phyloP scores from a whole-genome alignment of 352 stramenopile genomes.

The Globisporangium viniferum region DNA sequence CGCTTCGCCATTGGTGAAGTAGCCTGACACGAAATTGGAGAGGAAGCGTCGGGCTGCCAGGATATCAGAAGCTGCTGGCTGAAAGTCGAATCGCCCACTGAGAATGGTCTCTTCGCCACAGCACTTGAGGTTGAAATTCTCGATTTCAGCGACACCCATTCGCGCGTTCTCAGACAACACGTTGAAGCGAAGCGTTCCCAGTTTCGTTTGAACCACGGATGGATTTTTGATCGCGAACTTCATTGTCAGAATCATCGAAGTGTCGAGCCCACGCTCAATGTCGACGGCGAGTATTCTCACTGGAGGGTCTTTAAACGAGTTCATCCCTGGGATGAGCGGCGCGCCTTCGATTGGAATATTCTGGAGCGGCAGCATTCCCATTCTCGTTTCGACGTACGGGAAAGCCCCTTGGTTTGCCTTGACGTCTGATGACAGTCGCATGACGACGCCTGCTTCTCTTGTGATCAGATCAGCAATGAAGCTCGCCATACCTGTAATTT shows the following conservation, averaged over 20 bases:
- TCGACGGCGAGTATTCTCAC: slow-evolving; percentile 63
- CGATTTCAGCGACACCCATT: slow-evolving; percentile 63
- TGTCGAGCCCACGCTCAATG: slow-evolving; percentile 45
- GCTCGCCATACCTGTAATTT: slow-evolving; percentile 43
- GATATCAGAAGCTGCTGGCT: slow-evolving; percentile 31
- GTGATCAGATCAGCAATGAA: slow-evolving; percentile 66
- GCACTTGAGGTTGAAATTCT: slow-evolving; percentile 64
- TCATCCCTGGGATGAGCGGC: slow-evolving; percentile 58
- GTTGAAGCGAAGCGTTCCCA: slow-evolving; percentile 51
- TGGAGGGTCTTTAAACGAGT: slow-evolving; percentile 61
- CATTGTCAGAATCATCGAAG: slow-evolving; percentile 64
- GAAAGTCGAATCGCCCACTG: slow-evolving; percentile 56
- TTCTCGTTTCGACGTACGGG: slow-evolving; percentile 63
- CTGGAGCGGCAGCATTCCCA: slow-evolving; percentile 64
- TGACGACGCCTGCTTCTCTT: slow-evolving; percentile 52
- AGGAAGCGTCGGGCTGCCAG: slow-evolving; percentile 49
- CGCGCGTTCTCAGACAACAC: slow-evolving; percentile 40
- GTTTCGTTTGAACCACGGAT: slow-evolving; percentile 57
- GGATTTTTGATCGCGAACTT: slow-evolving; percentile 68
- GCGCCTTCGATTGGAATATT: slow-evolving; percentile 59
- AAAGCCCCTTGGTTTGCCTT: slow-evolving; percentile 50
- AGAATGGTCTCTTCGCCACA: slow-evolving; percentile 56
- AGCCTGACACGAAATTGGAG: slow-evolving; percentile 83
- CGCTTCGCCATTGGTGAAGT: slow-evolving; percentile 61
- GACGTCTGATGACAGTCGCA: slow-evolving; percentile 41